These are phyloP conservation scores for Iberis amara DNA, from an alignment of 441 rosid genomes.

Conservation along the genomic window DNA sequence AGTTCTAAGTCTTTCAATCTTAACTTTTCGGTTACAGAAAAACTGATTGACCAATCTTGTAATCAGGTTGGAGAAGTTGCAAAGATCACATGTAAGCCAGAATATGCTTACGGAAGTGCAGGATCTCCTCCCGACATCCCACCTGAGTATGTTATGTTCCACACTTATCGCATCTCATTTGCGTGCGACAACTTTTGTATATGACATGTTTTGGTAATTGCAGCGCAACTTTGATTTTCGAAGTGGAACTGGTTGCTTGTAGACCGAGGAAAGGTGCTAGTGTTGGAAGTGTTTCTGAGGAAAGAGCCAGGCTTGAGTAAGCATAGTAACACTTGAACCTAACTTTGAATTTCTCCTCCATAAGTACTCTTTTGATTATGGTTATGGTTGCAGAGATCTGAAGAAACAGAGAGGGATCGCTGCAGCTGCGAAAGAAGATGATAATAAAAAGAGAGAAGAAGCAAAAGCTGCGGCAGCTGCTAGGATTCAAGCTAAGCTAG, in stretches of 20 bases:
- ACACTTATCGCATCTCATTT: neutral
- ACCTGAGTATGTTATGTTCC: conserved; percentile 46
- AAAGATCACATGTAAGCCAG: conserved; percentile 81
- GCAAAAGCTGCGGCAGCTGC: conserved; percentile 94
- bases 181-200: neutral
- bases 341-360: neutral
- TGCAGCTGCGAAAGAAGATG: conserved; percentile 74
- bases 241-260: conserved; percentile 82
- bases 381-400: conserved; percentile 53
- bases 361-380: neutral
- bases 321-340: conserved; percentile 25
- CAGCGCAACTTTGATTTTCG: conserved; percentile 83
- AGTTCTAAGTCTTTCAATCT: neutral
- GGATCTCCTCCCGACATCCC: conserved; percentile 93
- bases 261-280: conserved; percentile 77
- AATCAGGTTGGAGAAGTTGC: conserved; percentile 94
- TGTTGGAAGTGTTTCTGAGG: conserved; percentile 62
- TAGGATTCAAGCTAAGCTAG: conserved; percentile 82
- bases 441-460: conserved; percentile 84
- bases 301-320: conserved; percentile 92
- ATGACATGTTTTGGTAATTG: conserved; percentile 22
- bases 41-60: neutral
- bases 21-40: neutral
- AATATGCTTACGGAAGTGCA: conserved; percentile 79
- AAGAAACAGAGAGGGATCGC: conserved; percentile 88